Percentiles rank a stretch among this genome's conserved stretches.
Evolutionary conservation across 805 yeast genomes (phyloP).

Genomic region (Kluyveromyces aestuarii): DNA sequence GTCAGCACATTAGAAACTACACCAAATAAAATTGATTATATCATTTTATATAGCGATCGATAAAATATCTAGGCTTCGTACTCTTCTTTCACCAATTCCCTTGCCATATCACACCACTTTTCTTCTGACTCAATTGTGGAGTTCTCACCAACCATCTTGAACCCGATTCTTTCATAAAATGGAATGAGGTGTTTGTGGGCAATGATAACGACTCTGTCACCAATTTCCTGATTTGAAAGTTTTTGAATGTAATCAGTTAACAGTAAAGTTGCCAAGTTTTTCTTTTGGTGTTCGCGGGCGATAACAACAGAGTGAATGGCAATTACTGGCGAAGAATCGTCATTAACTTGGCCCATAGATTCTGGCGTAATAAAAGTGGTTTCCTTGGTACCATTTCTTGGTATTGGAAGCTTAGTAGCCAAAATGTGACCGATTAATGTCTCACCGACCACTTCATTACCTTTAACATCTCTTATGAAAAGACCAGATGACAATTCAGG

Average conservation of each 20-base stretch:
- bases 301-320: conserved; percentile 81
- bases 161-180: conserved; percentile 79
- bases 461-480: conserved; percentile 48
- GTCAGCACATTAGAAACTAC: too few relatives aligned
- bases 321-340: conserved; percentile 61
- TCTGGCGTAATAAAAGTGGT: conserved; percentile 21
- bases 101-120: conserved; percentile 30
- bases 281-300: conserved; percentile 68
- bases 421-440: conserved; percentile 71
- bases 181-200: conserved; percentile 61
- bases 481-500: conserved; percentile 90
- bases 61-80: conserved; percentile 18
- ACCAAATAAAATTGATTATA: too few relatives aligned
- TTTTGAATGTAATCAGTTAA: conserved; percentile 88
- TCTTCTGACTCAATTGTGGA: conserved; percentile 20
- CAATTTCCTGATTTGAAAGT: conserved; percentile 77
- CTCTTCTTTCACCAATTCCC: conserved; percentile 30
- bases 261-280: conserved; percentile 73
- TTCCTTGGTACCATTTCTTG: conserved; percentile 47
- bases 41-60: neutral
- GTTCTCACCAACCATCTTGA: conserved; percentile 55
- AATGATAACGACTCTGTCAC: conserved; percentile 64
- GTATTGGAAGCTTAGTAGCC: conserved; percentile 54
- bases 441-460: conserved; percentile 37
- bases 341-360: conserved; percentile 36